Conservation (phyloP, 805 yeast genomes). For the Candida railenensis region DNA sequence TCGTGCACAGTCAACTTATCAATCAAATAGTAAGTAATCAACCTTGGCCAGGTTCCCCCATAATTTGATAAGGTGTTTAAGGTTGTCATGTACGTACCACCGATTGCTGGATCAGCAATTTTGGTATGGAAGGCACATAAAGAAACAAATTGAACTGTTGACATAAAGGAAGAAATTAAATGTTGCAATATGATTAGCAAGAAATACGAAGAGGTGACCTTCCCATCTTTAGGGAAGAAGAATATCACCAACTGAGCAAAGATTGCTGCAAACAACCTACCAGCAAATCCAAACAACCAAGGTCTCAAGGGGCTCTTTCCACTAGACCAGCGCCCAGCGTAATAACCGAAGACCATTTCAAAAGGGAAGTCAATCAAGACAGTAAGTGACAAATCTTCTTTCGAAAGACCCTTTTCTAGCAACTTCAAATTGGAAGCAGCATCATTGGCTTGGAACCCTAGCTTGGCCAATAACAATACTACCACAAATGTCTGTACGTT, state of each 20-base stretch:
- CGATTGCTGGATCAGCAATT: constrained; percentile 92
- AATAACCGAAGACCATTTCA: constrained; percentile 91
- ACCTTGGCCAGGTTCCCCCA: constrained; percentile 97
- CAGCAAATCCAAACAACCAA: constrained; percentile 86
- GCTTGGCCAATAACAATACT: constrained; percentile 76
- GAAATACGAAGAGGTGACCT: constrained; percentile 56
- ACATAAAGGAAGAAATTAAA: constrained; percentile 83
- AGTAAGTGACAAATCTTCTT: constrained; percentile 90
- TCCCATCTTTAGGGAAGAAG: constrained; percentile 59
- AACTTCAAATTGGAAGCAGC: constrained; percentile 91
- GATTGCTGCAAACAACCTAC: constrained; percentile 72
- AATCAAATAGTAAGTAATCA: constrained; percentile 75
- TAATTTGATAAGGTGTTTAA: constrained; percentile 87
- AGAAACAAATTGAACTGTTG: constrained; percentile 92
- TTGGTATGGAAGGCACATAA: constrained; percentile 93
- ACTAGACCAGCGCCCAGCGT: constrained; percentile 92
- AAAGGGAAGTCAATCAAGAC: constrained; percentile 95
- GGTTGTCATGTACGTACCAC: constrained; percentile 98
- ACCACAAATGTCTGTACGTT: constrained; percentile 73
- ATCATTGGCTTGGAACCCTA: constrained; percentile 95
- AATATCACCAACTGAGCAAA: constrained; percentile 73
- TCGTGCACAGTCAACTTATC: constrained; percentile 70
- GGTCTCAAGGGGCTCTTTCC: constrained; percentile 78
- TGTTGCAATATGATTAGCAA: constrained; percentile 78
- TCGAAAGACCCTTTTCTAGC: constrained; percentile 85